Evolutionary conservation across 129 eudicot genomes (phyloP).

Genomic region (Silybum marianum): DNA sequence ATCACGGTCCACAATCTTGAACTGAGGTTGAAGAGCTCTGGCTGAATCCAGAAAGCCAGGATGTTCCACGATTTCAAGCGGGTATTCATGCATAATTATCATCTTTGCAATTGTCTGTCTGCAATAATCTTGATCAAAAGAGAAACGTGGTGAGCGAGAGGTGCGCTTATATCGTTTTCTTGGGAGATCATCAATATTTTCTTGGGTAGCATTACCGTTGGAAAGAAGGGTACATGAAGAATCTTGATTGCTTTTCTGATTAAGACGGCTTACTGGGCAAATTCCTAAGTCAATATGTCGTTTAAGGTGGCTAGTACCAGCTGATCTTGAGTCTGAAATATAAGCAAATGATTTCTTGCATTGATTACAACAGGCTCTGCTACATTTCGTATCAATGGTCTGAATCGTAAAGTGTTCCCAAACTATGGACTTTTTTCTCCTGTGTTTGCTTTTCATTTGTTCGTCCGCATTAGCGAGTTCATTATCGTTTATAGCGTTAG

Average conservation of each 20-base stretch:
- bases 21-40: conserved; percentile 56
- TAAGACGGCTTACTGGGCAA: conserved; percentile 55
- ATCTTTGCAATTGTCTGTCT: conserved; percentile 55
- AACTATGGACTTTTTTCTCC: conserved; percentile 79
- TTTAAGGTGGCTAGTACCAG: conserved; percentile 80
- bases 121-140: conserved; percentile 43
- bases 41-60: conserved; percentile 48
- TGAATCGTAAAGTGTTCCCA: conserved; percentile 87
- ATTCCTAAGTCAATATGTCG: conserved; percentile 59
- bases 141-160: conserved; percentile 23
- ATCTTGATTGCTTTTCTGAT: conserved; percentile 30
- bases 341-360: conserved; percentile 78
- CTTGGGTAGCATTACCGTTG: conserved; percentile 14
- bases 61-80: conserved; percentile 59
- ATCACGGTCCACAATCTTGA: conserved; percentile 31
- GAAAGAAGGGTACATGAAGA: conserved; percentile 16
- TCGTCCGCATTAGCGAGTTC: conserved; percentile 32
- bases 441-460: conserved; percentile 38
- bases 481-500: conserved; percentile 29
- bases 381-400: conserved; percentile 35
- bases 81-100: conserved; percentile 67
- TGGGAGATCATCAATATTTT: conserved; percentile 32
- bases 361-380: conserved; percentile 74
- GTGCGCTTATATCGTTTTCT: conserved; percentile 45
- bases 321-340: conserved; percentile 43